phyloP scores from a whole-genome alignment of 1,139 yeast species.

The Kazachstania sp. region DNA sequence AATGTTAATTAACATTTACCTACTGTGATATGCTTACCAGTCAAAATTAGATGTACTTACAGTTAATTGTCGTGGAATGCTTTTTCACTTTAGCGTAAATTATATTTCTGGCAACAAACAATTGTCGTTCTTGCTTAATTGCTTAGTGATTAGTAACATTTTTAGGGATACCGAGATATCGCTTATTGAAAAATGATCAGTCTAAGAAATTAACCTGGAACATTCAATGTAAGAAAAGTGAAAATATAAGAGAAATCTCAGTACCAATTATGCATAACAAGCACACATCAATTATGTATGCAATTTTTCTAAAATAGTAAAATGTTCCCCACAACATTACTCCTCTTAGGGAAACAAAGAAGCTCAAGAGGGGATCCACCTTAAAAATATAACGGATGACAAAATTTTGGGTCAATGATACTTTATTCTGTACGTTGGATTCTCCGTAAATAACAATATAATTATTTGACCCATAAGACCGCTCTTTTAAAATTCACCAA shows the following conservation, averaged over 20 bases:
- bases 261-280: not conserved
- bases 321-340: not conserved
- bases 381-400: not conserved
- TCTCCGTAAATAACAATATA: not conserved
- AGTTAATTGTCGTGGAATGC: no score
- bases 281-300: not conserved
- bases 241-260: no score
- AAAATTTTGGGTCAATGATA: not conserved
- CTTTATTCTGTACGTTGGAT: not conserved
- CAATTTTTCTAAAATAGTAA: not conserved
- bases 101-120: no score
- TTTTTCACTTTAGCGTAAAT: no score
- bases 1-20: no score
- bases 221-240: not conserved
- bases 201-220: not conserved
- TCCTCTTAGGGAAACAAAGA: not conserved
- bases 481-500: not conserved
- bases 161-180: not conserved
- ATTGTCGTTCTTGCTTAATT: not conserved
- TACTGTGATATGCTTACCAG: no score
- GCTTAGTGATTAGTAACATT: not conserved
- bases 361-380: no score
- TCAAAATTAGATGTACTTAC: no score
- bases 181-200: not conserved
- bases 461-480: not conserved